Base-by-base conservation (phyloP, 352 stramenopile species). In the Pythium aquatile region DNA sequence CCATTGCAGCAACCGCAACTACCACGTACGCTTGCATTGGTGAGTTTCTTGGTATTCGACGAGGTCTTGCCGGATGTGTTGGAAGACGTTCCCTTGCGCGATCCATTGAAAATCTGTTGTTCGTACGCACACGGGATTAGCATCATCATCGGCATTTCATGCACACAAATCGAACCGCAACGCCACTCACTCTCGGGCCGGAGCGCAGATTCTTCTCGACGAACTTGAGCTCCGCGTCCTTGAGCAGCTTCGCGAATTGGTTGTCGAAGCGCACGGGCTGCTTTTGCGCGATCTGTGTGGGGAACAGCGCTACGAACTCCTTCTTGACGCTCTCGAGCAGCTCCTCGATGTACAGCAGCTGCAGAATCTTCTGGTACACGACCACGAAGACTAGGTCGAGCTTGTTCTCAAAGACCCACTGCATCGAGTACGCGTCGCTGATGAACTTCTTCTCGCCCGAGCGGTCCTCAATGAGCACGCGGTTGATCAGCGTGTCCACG, bases 381-480 rank as follows among this genome's bases (percentile, higher is more conserved):
- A 96, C 87, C 42, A 97, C 92, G 57, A 97, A 96, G 24, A 98
- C 90, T 40, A 97, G 59, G 57, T 96, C 89, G 35, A 95, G 74
- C 69, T 97, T 96, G 79, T 98, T 98, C 74, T 94, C 88, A 49
- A 97, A 94, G 39, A 79, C 79, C 89, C 90, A 98, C 60, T 97
- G 90, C 81, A 97, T 88, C 37, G 79, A 80, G 77, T 97, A 97
- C 30, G 77, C 74, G 70, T 92, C 86, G 58, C 81, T 75, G 47
- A 92, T 83, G 74, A 96, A 96, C 63, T 88, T 88, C 67, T 89
- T 85, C 68, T 93, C 86, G 40, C 87, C 87, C 11, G 87, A 71
- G 60, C 90, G 83, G 70, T 97, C 89, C 66, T 96, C 91, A 69
- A 97, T 88, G 42, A 98, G 81, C 62, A 97, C 87, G 63, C 84